Evolutionary conservation across 202 grass and related monocot species (phyloP), one percentile per base, ranked within the genome.

Genomic region (Panicum hallii): DNA sequence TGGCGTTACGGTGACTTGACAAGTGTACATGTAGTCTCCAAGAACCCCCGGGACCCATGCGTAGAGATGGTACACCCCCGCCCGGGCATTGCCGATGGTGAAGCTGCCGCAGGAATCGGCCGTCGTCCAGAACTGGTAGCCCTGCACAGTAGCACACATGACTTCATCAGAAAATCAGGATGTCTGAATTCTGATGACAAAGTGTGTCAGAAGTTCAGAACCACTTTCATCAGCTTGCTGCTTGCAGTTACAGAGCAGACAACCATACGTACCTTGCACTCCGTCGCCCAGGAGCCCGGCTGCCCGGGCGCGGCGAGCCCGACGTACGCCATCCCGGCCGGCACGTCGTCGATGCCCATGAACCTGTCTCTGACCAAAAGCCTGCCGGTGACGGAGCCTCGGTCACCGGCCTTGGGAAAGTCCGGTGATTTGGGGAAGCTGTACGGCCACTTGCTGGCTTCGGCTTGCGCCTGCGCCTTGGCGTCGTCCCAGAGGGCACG

Each of bases 281-380:
- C 81, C 12, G 43, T 80, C 42, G 83, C 87, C 94, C 94, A 97
- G 1, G 94, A 94, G 8, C 85, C 91, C 0, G 72, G 85, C 56
- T 87, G 49, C n/a, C 94, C 94, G 7, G 94, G 85, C 62, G 92
- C 75, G 26, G 94, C 89, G 23, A 97, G 77, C 40, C 94, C 94
- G 14, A 97, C 49, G 67, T 83, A 90, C 5, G 83, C 74, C 62
- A 7, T 49, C 26, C 69, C 47, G 3, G 67, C 87, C 2, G 67
- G 11, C 22, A 61, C 16, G 61, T 63, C 61, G 0, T 34, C 69
- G 70, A 17, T 34, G 38, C 83, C 80, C 23, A 58, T 19, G 74
- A 38, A 85, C 62, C 63, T 83, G 81, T 97, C 91, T 34, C 77
- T 82, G 49, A 94, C 77, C 7, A 66, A 1, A 36, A 97, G 70